Evolutionary conservation across 257 asterid genomes (phyloP).

Genomic region (Penstemon eatonii): DNA sequence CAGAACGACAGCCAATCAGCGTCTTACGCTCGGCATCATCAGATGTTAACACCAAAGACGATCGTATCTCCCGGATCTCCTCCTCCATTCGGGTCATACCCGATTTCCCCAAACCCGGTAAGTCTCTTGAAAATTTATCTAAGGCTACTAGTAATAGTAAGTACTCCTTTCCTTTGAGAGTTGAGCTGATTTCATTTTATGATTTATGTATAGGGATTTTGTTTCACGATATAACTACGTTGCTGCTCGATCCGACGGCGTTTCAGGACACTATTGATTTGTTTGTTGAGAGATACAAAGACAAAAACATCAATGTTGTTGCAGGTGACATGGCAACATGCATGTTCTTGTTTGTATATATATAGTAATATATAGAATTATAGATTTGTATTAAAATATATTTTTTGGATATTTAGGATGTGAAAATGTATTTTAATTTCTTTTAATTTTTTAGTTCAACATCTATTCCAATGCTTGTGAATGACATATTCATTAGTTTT

Average conservation of each 20-base stretch:
- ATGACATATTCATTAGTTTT: constrained; percentile 1
- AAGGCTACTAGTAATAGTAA: constrained; percentile 3
- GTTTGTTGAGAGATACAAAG: constrained; percentile 87
- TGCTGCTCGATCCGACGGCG: constrained; percentile 80
- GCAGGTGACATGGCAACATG: constrained; percentile 51
- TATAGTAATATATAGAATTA: too few relatives aligned
- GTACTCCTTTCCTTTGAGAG: background rate
- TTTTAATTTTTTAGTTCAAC: background rate
- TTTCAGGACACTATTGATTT: constrained; percentile 89
- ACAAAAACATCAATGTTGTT: constrained; percentile 61
- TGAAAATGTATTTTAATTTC: background rate
- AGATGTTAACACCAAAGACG: constrained; percentile 38
- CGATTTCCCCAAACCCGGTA: constrained; percentile 90
- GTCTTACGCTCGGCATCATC: constrained; percentile 47
- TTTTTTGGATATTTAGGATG: too few relatives aligned
- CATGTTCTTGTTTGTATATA: background rate
- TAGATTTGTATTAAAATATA: too few relatives aligned
- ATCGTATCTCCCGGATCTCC: constrained; percentile 69
- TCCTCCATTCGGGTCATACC: constrained; percentile 81
- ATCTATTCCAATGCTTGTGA: background rate
- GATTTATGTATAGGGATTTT: constrained; percentile 52
- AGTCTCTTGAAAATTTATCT: background rate
- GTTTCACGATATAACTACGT: constrained; percentile 96
- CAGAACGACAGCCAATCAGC: constrained; percentile 23
- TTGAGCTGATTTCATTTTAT: constrained; percentile 2